phyloP scores from a whole-genome alignment of 805 yeast genomes.

The Teunomyces kruisii region DNA sequence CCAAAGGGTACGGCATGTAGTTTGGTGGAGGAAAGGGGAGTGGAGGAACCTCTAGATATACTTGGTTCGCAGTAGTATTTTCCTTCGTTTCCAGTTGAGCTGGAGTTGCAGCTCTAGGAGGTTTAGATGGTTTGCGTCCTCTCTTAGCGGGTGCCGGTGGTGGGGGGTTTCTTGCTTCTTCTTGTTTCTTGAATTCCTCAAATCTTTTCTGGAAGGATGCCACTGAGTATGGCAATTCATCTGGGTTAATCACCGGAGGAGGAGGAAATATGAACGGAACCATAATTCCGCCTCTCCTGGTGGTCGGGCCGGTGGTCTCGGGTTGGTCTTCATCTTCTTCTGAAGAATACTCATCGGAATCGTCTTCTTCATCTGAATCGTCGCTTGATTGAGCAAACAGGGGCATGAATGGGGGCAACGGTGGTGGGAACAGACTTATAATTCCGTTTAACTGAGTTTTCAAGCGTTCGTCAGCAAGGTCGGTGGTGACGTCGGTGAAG shows the following conservation, averaged over 20 bases:
- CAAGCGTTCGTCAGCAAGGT: constrained; percentile 12
- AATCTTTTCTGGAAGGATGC: constrained; percentile 9
- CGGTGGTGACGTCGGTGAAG: constrained; percentile 31
- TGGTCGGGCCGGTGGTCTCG: background rate
- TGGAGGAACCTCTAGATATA: constrained; percentile 31
- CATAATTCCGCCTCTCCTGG: constrained; percentile 31
- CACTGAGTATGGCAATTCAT: constrained; percentile 21
- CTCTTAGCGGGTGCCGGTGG: constrained; percentile 6
- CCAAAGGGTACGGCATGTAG: constrained; percentile 44
- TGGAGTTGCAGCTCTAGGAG: background rate
- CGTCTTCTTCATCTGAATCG: constrained; percentile 3
- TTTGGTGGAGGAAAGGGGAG: constrained; percentile 46
- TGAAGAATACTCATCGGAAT: constrained; percentile 2
- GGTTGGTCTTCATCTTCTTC: constrained; percentile 2
- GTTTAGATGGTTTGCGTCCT: constrained; percentile 7
- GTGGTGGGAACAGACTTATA: constrained; percentile 36
- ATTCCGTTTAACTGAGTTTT: constrained; percentile 23
- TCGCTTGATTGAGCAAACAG: constrained; percentile 4
- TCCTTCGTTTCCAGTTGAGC: background rate
- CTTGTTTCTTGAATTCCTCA: background rate
- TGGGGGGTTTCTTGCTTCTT: background rate
- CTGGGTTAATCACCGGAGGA: constrained; percentile 31
- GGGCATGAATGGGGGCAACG: constrained; percentile 37
- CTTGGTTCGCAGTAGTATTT: background rate
- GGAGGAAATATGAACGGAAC: constrained; percentile 46